Percentiles rank a stretch among this genome's conserved stretches.
Conservation (phyloP, 2,329 filamentous ascomycete species). For the Paecilomyces dactylethromorphus region DNA sequence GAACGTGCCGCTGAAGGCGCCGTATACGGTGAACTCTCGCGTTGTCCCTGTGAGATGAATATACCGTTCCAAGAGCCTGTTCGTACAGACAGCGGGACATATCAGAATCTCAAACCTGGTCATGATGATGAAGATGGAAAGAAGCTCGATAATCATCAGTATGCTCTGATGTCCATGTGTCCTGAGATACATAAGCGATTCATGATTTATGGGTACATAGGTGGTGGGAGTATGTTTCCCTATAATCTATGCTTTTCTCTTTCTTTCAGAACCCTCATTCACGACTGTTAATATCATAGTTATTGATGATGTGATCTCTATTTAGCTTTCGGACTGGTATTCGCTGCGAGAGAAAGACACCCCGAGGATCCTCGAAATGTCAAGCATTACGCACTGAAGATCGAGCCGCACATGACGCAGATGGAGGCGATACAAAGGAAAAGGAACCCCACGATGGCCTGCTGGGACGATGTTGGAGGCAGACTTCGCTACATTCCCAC, state of each 20-base stretch:
- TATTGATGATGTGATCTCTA: constrained; percentile 2
- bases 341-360: constrained; percentile 11
- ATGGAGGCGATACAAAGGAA: constrained; percentile 2
- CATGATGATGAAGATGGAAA: neutral
- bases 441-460: constrained; percentile 4
- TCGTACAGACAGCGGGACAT: neutral
- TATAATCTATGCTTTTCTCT: neutral
- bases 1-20: neutral
- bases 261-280: neutral
- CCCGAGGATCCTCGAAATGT: neutral
- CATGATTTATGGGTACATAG: neutral
- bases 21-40: neutral
- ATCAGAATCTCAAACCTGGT: neutral
- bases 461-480: neutral
- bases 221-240: neutral
- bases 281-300: neutral
- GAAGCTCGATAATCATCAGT: neutral
- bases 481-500: constrained; percentile 14
- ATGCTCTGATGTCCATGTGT: neutral
- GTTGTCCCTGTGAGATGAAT: neutral
- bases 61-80: neutral
- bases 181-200: neutral
- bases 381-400: constrained; percentile 16
- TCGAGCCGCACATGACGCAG: constrained; percentile 7
- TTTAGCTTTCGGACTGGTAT: constrained; percentile 14